phyloP scores from a whole-genome alignment of 2,329 filamentous ascomycete species.

The Fusarium sacchari region DNA sequence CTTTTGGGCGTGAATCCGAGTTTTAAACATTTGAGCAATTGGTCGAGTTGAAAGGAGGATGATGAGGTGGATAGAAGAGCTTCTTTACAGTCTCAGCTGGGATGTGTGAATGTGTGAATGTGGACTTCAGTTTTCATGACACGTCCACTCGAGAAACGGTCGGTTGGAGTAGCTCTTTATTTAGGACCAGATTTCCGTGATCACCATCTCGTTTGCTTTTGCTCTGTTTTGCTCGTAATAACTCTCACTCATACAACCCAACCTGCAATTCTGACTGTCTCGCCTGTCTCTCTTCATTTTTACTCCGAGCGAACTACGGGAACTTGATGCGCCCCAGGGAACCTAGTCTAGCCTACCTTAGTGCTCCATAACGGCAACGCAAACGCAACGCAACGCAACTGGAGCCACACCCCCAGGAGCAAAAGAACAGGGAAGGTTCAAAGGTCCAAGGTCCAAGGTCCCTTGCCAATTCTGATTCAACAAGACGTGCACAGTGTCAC shows the following conservation, averaged over 20 bases:
- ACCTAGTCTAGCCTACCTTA: constrained; percentile 2
- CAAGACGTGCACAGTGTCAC: constrained; percentile 16
- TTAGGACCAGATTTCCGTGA: neutral
- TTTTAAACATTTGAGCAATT: neutral
- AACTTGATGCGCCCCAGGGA: constrained; percentile 31
- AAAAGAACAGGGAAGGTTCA: neutral
- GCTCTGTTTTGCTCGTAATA: neutral
- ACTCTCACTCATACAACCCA: neutral
- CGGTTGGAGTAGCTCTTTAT: neutral
- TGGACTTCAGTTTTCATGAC: neutral
- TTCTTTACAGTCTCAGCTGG: neutral
- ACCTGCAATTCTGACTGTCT: neutral
- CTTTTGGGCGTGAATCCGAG: constrained; percentile 1
- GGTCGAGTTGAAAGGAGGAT: constrained; percentile 7
- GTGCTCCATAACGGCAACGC: constrained; percentile 3
- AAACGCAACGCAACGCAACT: constrained; percentile 18
- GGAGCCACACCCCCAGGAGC: constrained; percentile 31
- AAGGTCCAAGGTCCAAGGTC: constrained; percentile 6
- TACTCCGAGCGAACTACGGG: constrained; percentile 28
- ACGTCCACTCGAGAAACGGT: neutral
- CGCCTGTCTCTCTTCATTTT: constrained; percentile 2
- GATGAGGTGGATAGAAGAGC: constrained; percentile 9
- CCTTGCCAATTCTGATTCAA: constrained; percentile 10
- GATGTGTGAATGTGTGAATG: neutral
- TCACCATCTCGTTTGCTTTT: neutral